Evolutionary conservation across 148 eudicot genomes (phyloP).

Genomic region (Rheum nobile): DNA sequence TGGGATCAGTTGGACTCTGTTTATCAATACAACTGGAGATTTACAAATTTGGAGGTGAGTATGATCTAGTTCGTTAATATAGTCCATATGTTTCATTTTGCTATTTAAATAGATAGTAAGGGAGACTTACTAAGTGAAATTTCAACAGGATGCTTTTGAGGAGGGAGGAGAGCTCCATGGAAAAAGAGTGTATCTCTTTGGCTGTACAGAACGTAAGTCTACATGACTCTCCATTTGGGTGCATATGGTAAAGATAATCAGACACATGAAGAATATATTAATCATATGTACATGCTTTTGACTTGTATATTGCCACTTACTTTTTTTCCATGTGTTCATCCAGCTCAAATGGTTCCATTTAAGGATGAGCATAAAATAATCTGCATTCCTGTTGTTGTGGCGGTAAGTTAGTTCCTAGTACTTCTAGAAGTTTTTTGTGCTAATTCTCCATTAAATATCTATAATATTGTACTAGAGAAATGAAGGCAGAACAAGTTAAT

Average conservation of each 20-base stretch:
- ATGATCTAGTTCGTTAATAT: neutral
- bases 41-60: conserved; percentile 77
- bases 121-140: neutral
- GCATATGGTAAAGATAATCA: neutral
- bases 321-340: conserved; percentile 11
- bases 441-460: neutral
- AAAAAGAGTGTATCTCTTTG: conserved; percentile 74
- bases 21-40: conserved; percentile 82
- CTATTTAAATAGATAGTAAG: neutral
- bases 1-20: conserved; percentile 89
- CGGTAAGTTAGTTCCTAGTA: conserved; percentile 42
- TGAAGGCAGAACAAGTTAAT: neutral
- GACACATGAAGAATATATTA: neutral
- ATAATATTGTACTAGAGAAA: neutral
- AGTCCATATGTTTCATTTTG: neutral
- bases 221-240: neutral
- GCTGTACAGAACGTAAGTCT: conserved; percentile 85
- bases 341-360: conserved; percentile 83
- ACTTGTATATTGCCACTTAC: neutral
- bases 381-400: conserved; percentile 76
- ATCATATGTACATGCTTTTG: neutral
- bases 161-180: conserved; percentile 81
- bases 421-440: neutral
- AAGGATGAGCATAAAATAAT: conserved; percentile 50
- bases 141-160: conserved; percentile 77